Evolutionary conservation across 345 rosid genomes (phyloP), one percentile per base, ranked within the genome.

Genomic region (Geranium brycei): DNA sequence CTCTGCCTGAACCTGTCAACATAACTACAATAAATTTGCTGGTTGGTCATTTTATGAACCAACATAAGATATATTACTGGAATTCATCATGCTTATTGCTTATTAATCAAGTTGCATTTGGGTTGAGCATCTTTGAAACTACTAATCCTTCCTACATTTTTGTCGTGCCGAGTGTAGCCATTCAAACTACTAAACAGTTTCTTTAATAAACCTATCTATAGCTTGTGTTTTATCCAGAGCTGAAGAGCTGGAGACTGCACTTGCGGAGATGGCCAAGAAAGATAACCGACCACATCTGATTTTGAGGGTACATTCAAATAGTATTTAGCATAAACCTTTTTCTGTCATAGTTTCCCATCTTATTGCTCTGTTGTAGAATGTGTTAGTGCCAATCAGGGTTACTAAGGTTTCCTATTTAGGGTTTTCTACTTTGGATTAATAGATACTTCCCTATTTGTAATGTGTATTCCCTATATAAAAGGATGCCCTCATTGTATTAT

Each of bases 201-300:
- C 51, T 5, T 41, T 41, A 41, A 41, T 11, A 41, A 41, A 5
- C 51, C 51, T 41, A 5, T 41, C 12, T 19, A 19, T 31, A 60
- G 56, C 61, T 74, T 41, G 19, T 64, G 53, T 71, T 69, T 65
- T 77, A 64, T 66, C 55, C 73, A 92, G 99, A 72, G 84, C 97
- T 15, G 99, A 93, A 71, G 99, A 93, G 84, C 73, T 93, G 73
- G 99, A 93, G 84, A 83, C 88, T 63, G 99, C 97, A 32, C 79
- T 89, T 51, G 79, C 86, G 85, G 99, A 93, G 80, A 82, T 90
- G 83, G 96, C 87, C 71, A 85, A 85, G 81, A 80, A 78, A 82
- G 99, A 93, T 69, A 93, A 93, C 72, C 82, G 91, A 65, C 81
- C 75, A 7, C 72, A 80, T 77, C 67, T 90, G 81, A 85, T 81